A percentile compares a stretch with the other conserved stretches of the same genome.
phyloP scores from a whole-genome alignment of 805 yeast genomes.

The Nakazawaea sp. region DNA sequence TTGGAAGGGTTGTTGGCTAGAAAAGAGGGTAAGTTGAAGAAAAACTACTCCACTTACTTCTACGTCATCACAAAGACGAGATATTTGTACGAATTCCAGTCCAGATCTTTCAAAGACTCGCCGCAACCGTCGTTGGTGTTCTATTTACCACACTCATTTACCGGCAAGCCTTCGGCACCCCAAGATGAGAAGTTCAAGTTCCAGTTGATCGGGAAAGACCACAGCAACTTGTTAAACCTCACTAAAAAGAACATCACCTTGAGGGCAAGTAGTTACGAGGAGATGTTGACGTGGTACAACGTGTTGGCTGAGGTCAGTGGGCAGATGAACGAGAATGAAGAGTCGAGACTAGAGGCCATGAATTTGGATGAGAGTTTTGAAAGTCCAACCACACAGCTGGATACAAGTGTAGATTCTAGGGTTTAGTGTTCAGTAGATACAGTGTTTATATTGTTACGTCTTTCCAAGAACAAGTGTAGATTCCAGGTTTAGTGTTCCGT shows the following conservation, averaged over 20 bases:
- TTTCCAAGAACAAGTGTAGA: too few relatives aligned
- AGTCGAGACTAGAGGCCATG: conserved; percentile 10
- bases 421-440: too few relatives aligned
- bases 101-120: conserved; percentile 34
- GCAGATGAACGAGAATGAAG: conserved; percentile 14
- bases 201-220: conserved; percentile 36
- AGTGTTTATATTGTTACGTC: too few relatives aligned
- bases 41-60: conserved; percentile 34
- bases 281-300: conserved; percentile 38
- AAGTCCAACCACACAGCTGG: conserved; percentile 1
- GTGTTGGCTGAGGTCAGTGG: conserved; percentile 26
- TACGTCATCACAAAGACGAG: conserved; percentile 40
- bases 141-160: conserved; percentile 38
- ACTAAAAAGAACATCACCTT: conserved; percentile 27
- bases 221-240: conserved; percentile 19
- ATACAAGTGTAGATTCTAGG: conserved; percentile 3
- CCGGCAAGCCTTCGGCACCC: conserved; percentile 26
- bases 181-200: conserved; percentile 31
- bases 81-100: conserved; percentile 38
- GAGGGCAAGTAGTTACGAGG: conserved; percentile 37
- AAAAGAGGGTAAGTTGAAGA: conserved; percentile 35
- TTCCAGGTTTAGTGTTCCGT: too few relatives aligned
- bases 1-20: conserved; percentile 40
- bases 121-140: conserved; percentile 36
- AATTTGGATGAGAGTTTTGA: conserved; percentile 10